Percentiles rank a stretch among this genome's conserved stretches.
Evolutionary conservation across 2,329 filamentous ascomycete genomes (phyloP).

Genomic region (Arthrinium phaeospermum): DNA sequence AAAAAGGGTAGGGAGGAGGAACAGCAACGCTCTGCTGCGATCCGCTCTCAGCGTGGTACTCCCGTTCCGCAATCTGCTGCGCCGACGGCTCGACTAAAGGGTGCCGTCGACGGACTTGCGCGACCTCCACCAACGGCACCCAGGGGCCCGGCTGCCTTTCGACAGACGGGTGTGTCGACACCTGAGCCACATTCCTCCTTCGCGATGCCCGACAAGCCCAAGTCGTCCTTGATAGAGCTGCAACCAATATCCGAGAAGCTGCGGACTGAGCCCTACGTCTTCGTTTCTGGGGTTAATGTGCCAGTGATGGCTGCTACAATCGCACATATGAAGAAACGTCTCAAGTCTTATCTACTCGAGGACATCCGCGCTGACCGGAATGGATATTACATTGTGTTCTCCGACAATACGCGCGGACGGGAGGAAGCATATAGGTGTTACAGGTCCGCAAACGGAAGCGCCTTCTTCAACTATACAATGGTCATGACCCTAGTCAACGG

Average conservation of each 20-base stretch:
- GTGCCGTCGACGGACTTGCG: slow-evolving; percentile 49
- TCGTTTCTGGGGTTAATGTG: slow-evolving; percentile 84
- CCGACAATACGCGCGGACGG: slow-evolving; percentile 76
- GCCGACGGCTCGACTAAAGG: slow-evolving; percentile 36
- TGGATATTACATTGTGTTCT: slow-evolving; percentile 93
- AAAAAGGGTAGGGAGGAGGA: slow-evolving; percentile 70
- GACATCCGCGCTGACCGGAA: slow-evolving; percentile 83
- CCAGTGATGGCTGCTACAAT: slow-evolving; percentile 86
- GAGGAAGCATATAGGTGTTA: slow-evolving; percentile 83
- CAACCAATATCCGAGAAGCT: slow-evolving; percentile 72
- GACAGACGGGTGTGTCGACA: slow-evolving; percentile 41
- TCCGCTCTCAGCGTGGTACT: slow-evolving; percentile 31
- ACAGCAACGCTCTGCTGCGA: slow-evolving; percentile 38
- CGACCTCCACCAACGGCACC: slow-evolving; percentile 84
- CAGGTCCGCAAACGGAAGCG: slow-evolving; percentile 76
- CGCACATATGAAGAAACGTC: slow-evolving; percentile 85
- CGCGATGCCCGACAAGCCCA: slow-evolving; percentile 48
- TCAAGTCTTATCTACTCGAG: slow-evolving; percentile 82
- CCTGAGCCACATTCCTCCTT: slow-evolving; percentile 44
- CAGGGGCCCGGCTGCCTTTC: slow-evolving; percentile 75
- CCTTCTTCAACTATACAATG: slow-evolving; percentile 92
- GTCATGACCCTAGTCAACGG: slow-evolving; percentile 77
- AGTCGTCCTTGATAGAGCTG: slow-evolving; percentile 65
- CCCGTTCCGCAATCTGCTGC: slow-evolving; percentile 34
- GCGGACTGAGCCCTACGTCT: slow-evolving; percentile 84